Conservation (phyloP, 2,329 filamentous ascomycete genomes). For the Calonectria pteridis region DNA sequence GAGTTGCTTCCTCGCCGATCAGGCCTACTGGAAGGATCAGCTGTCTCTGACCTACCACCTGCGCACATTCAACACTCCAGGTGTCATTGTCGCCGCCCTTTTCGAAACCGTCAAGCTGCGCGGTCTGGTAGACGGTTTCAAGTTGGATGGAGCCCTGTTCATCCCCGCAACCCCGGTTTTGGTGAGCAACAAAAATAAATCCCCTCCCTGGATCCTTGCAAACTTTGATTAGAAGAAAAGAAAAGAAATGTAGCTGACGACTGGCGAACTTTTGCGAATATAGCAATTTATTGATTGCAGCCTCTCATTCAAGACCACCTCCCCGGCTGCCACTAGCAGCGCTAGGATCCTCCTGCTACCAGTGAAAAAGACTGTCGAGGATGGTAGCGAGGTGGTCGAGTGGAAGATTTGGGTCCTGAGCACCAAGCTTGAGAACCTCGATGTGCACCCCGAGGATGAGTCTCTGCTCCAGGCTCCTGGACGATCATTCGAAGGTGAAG, state of each 20-base stretch:
- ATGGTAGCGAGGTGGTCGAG: background rate
- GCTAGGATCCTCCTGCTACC: slow-evolving; percentile 26
- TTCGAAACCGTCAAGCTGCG: background rate
- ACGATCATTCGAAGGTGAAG: background rate
- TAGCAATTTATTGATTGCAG: slow-evolving; percentile 31
- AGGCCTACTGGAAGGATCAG: slow-evolving; percentile 34
- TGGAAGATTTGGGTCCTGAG: slow-evolving; percentile 38
- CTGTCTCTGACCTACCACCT: slow-evolving; percentile 33
- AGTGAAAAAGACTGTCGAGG: background rate
- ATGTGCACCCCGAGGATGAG: slow-evolving; percentile 20
- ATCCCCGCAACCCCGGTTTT: slow-evolving; percentile 27
- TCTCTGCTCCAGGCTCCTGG: background rate
- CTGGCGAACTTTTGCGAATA: rapidly evolving
- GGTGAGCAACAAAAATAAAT: background rate
- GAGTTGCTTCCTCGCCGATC: slow-evolving; percentile 20
- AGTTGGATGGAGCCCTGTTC: slow-evolving; percentile 24
- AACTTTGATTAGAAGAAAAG: background rate
- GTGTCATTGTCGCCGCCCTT: background rate
- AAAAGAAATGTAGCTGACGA: background rate
- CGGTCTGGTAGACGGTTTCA: background rate
- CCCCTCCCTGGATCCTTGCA: background rate
- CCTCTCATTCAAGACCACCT: slow-evolving; percentile 19
- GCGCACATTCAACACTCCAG: slow-evolving; percentile 20
- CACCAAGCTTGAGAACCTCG: slow-evolving; percentile 26
- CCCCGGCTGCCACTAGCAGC: slow-evolving; percentile 15